Evolutionary conservation across 495 filamentous ascomycete species (phyloP).

Genomic region (Sabuloglossum arenarium): DNA sequence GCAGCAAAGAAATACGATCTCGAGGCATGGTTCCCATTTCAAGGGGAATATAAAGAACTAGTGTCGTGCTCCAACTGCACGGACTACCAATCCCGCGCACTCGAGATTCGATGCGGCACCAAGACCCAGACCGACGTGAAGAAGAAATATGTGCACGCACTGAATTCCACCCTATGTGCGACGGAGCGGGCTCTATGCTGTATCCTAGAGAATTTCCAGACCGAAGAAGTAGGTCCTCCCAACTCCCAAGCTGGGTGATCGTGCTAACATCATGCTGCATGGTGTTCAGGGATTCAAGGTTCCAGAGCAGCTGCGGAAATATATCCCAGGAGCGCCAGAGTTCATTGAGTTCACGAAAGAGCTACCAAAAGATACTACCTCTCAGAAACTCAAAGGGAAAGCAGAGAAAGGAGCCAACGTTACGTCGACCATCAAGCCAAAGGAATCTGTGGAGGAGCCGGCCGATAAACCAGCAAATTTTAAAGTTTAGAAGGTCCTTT

Average conservation of each 20-base stretch:
- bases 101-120: slow-evolving; percentile 67
- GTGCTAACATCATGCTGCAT: slow-evolving; percentile 1
- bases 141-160: slow-evolving; percentile 85
- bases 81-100: slow-evolving; percentile 75
- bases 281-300: slow-evolving; percentile 50
- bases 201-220: slow-evolving; percentile 91
- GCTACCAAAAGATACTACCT: slow-evolving; percentile 52
- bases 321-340: slow-evolving; percentile 71
- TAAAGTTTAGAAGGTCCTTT: neutral
- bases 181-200: slow-evolving; percentile 91
- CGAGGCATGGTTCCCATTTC: slow-evolving; percentile 94
- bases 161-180: slow-evolving; percentile 83
- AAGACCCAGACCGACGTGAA: slow-evolving; percentile 60
- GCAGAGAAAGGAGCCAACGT: neutral
- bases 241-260: neutral
- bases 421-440: neutral
- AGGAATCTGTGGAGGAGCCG: neutral
- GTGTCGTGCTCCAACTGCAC: slow-evolving; percentile 94
- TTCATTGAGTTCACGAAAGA: slow-evolving; percentile 81
- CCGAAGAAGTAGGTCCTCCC: slow-evolving; percentile 40
- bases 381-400: slow-evolving; percentile 26
- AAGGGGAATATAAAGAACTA: slow-evolving; percentile 91
- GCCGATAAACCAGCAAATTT: neutral
- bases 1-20: slow-evolving; percentile 91
- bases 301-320: slow-evolving; percentile 73